These are phyloP conservation scores for Phoenix dactylifera DNA, from an alignment of 176 grass and related monocot genomes.

Conservation along the genomic window DNA sequence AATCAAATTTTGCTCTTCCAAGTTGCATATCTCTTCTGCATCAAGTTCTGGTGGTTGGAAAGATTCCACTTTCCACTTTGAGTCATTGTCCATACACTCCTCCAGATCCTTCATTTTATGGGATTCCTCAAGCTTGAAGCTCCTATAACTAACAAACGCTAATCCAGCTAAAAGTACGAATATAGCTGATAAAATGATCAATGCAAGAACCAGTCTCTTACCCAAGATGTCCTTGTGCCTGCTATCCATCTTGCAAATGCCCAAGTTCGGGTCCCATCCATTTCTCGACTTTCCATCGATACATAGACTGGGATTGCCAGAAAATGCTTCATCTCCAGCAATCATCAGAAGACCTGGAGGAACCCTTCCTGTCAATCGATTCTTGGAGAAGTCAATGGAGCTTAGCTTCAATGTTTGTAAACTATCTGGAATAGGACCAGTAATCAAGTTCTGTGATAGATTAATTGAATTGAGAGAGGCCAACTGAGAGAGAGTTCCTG, in stretches of 20 bases:
- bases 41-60: conserved; percentile 72
- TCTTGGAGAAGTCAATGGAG: conserved; percentile 69
- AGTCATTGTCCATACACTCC: conserved; percentile 14
- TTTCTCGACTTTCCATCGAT: conserved; percentile 8
- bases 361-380: conserved; percentile 47
- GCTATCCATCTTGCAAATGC: conserved; percentile 33
- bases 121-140: conserved; percentile 55
- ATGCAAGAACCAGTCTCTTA: conserved; percentile 24
- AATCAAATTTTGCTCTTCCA: conserved; percentile 58
- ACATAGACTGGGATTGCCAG: conserved; percentile 48
- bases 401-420: conserved; percentile 60
- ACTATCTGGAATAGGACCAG: conserved; percentile 44
- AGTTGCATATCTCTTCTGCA: conserved; percentile 54
- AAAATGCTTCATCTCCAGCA: conserved; percentile 37
- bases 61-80: conserved; percentile 71
- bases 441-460: conserved; percentile 42
- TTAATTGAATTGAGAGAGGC: conserved; percentile 65
- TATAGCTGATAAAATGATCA: conserved; percentile 30
- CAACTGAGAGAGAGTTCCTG: conserved; percentile 29
- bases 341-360: conserved; percentile 52
- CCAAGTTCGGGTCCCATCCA: conserved; percentile 21
- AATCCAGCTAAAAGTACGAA: conserved; percentile 46
- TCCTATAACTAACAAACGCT: conserved; percentile 51
- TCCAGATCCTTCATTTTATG: conserved; percentile 34
- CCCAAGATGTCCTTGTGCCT: conserved; percentile 18